A percentile compares a stretch with the other conserved stretches of the same genome.
These are phyloP conservation scores for Pyrenochaeta sp. DNA, from an alignment of 2,329 filamentous ascomycete genomes.

Conservation along the genomic window DNA sequence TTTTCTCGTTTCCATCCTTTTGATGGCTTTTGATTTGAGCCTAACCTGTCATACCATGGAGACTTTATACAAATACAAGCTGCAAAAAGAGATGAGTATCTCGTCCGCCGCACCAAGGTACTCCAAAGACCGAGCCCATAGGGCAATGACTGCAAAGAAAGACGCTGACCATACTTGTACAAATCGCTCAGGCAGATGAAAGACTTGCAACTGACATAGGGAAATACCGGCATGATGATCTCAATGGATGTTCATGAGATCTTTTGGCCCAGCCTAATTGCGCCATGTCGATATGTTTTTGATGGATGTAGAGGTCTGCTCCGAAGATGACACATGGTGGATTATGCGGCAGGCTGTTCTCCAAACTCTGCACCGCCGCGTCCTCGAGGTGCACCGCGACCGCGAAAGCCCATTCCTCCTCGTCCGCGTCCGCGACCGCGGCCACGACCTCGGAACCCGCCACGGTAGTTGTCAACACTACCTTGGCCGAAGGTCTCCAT, in stretches of 20 bases:
- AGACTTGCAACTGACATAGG: conserved; percentile 6
- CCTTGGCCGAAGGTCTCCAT: conserved; percentile 98
- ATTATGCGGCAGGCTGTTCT: conserved; percentile 32
- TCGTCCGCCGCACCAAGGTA: conserved; percentile 6
- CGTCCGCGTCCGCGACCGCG: conserved; percentile 72
- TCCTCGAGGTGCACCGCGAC: conserved; percentile 51
- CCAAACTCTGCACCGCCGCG: conserved; percentile 35
- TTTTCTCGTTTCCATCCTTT: no score
- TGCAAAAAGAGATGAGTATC: not conserved
- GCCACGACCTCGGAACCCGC: conserved; percentile 79
- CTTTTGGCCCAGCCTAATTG: not conserved
- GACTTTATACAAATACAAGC: conserved; percentile 20
- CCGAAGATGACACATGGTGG: not conserved
- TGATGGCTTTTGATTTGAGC: no score
- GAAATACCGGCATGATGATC: not conserved
- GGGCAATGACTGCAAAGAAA: conserved; percentile 16
- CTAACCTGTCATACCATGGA: not conserved
- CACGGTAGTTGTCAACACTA: conserved; percentile 84
- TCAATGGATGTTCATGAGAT: not conserved
- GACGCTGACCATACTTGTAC: conserved; percentile 17
- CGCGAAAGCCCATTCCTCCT: conserved; percentile 53
- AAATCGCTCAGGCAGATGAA: conserved; percentile 23
- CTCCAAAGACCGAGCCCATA: conserved; percentile 16
- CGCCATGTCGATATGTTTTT: not conserved
- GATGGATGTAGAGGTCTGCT: not conserved